These are phyloP conservation scores for Pseudopyricularia cyperi DNA, from an alignment of 2,329 filamentous ascomycete genomes.

Conservation along the genomic window DNA sequence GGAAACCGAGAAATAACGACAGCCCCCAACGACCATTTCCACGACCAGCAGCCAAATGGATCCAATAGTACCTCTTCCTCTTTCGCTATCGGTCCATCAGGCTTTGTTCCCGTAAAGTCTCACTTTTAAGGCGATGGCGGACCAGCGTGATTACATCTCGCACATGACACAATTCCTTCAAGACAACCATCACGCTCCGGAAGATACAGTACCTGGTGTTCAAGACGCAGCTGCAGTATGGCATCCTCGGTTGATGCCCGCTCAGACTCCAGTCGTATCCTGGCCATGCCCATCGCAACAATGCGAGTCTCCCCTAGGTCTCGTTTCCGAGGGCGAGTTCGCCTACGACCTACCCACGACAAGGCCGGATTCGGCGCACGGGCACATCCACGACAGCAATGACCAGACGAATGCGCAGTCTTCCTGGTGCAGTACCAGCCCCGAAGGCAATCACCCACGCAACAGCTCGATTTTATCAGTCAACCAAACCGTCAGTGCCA, in stretches of 20 bases:
- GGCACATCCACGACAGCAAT: neutral
- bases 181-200: neutral
- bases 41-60: too few species aligned
- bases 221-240: neutral
- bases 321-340: neutral
- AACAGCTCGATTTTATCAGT: neutral
- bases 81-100: too few species aligned
- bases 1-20: neutral
- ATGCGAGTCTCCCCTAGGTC: neutral
- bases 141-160: too few species aligned
- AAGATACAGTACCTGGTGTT: neutral
- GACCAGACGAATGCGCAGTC: neutral
- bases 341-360: neutral
- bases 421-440: neutral
- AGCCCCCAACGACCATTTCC: too few species aligned
- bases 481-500: neutral
- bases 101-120: too few species aligned
- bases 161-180: neutral
- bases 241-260: neutral
- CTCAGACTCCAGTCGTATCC: neutral
- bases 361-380: neutral
- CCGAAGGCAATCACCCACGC: neutral
- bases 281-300: neutral
- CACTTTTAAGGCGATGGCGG: too few species aligned
- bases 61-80: too few species aligned